Percentiles rank a stretch among this genome's conserved stretches.
Evolutionary conservation across 1,284 basidiomycete species (phyloP).

Genomic region (Mixia osmundae): DNA sequence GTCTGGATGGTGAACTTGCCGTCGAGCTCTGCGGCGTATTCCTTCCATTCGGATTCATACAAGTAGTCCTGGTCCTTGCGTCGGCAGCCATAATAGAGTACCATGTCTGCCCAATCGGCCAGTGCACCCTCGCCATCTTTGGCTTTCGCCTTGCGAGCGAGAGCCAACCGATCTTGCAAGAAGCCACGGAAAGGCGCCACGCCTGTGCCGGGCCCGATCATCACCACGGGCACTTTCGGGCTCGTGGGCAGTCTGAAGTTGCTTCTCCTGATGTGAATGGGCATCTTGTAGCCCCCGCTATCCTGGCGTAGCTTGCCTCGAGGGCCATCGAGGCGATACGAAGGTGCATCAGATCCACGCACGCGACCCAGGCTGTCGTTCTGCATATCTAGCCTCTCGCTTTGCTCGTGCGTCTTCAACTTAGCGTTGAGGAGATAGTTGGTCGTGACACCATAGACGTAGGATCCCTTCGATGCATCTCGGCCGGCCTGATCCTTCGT

Average conservation of each 20-base stretch:
- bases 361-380: slow-evolving; percentile 30
- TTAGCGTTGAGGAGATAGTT: slow-evolving; percentile 86
- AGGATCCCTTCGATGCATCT: slow-evolving; percentile 27
- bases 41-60: slow-evolving; percentile 84
- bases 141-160: slow-evolving; percentile 74
- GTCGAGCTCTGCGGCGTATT: slow-evolving; percentile 60
- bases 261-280: slow-evolving; percentile 80
- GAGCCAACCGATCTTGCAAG: slow-evolving; percentile 85
- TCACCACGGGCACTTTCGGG: slow-evolving; percentile 92
- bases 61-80: slow-evolving; percentile 69
- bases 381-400: slow-evolving; percentile 18
- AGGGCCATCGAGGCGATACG: slow-evolving; percentile 71
- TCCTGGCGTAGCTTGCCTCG: slow-evolving; percentile 57
- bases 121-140: slow-evolving; percentile 81
- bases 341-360: slow-evolving; percentile 30
- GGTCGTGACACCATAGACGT: slow-evolving; percentile 63
- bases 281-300: slow-evolving; percentile 26
- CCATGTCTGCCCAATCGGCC: slow-evolving; percentile 68
- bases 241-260: slow-evolving; percentile 92
- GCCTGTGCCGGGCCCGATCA: slow-evolving; percentile 95
- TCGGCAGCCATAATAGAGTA: slow-evolving; percentile 89
- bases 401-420: slow-evolving; percentile 34
- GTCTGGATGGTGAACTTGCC: slow-evolving; percentile 72
- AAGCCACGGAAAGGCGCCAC: slow-evolving; percentile 98
- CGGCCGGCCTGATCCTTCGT: slow-evolving; percentile 53